Base-by-base conservation (phyloP, 2,329 filamentous ascomycete genomes). In the Xenoacremonium recifei region DNA sequence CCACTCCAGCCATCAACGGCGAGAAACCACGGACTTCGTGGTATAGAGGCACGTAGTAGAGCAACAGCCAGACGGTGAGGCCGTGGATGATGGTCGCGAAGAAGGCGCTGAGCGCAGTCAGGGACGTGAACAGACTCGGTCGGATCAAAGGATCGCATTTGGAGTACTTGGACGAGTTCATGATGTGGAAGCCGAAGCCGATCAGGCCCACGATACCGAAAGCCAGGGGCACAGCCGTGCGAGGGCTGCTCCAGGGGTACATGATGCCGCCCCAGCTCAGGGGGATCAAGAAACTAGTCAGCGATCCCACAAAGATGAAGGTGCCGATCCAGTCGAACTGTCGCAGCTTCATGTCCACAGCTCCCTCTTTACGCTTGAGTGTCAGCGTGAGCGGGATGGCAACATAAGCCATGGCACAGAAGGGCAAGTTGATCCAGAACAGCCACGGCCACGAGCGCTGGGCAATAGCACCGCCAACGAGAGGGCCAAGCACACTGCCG, bases 351-450 rank as follows among this genome's bases (percentile, higher is more conserved):
- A 27, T 38, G 7, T 44, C 41, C 3, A 44, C 39, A 1, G 48
- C 35, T 7, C 41, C 41, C 5, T 40, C 42, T 31, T 49, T 54
- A 37, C 50, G 40, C 9, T 48, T 41, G 10, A 55, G 51, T 9
- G 35, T 29, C 34, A 55, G 48, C 12, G 52, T 55, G 6, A 55
- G 18, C 2, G 50, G 52, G 4, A 55, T 50, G 1, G 44, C 44
- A 9, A 55, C 23, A 13, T 48, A 55, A 3, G 46, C 50, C 5
- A 56, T 21, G 6, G 23, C 53, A n/a, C 53, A 54, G 53, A 83
- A 74, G 3, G 80, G 79, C 2, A 83, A 62, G 49, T 84, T 85
- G 51, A 83, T 70, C 71, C 76, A 86, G 55, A 84, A 83, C 36
- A 85, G 75, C 80, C 80, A 85, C 7, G 75, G 63, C 81, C 80